Base-by-base conservation (phyloP, 306 rosid species). In the Hippophae rhamnoides region DNA sequence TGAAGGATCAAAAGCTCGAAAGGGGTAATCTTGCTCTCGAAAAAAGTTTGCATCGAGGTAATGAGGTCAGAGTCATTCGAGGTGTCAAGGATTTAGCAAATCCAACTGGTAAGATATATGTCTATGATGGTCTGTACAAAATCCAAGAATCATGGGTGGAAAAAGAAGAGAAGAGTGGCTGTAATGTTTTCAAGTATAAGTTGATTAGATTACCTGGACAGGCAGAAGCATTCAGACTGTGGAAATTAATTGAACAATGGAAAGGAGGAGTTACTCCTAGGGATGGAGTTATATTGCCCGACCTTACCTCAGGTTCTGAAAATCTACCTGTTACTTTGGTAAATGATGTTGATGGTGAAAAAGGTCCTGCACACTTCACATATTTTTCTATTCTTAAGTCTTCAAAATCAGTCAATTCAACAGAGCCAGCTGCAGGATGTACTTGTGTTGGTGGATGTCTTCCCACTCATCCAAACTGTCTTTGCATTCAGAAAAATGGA, bases 1-100 rank as follows among this genome's bases (percentile, higher is more conserved):
- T 60, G 45, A 79, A 72, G 52, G 98, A 90, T 73, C 97, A 90
- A 69, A 90, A 90, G 80, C 97, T 90, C 47, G 97, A 90, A 84
- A 86, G 95, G 78, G 97, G 97, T 50, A 90, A 90, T 76, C 97
- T 90, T 56, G 97, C 97, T 25, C 58, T 90, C 73, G 95, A 87
- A 61, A 87, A 83, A 67, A 87, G 94, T 70, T 57, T 76, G 71
- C 94, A 81, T 65, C 76, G 82, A 50, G 90, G 84, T 51, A 87
- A 87, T 54, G 90, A 80, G 8, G 86, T 90, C 50, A 79, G 97
- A 76, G 97, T 90, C 23, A 70, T 87, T 67, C 83, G 95, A 61
- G 97, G 97, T 47, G 6, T 92, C 9, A 80, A 8, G 74, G 96
- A 88, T 73, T 1, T 31, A 5, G 63, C 69, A 48, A 81, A 76